Percentiles rank a stretch among this genome's conserved stretches.
Evolutionary conservation across 495 filamentous ascomycete genomes (phyloP).

Genomic region (Penicillium tannophilum): DNA sequence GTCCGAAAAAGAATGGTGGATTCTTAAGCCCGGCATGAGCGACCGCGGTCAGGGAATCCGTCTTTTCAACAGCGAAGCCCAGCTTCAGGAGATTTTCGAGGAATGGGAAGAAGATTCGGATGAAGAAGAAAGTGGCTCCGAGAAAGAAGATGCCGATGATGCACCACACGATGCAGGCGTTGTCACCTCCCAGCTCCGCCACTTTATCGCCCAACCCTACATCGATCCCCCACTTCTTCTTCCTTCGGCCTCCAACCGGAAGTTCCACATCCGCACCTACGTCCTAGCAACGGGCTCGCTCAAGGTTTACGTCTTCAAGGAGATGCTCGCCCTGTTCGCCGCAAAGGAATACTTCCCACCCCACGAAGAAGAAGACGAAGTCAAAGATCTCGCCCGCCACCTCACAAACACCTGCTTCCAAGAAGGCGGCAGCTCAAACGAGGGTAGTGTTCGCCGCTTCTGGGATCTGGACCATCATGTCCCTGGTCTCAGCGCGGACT

Average conservation of each 20-base stretch:
- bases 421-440: slow-evolving; percentile 50
- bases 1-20: slow-evolving; percentile 86
- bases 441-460: slow-evolving; percentile 68
- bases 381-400: slow-evolving; percentile 64
- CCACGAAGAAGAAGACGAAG: slow-evolving; percentile 47
- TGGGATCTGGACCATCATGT: slow-evolving; percentile 60
- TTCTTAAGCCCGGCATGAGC: slow-evolving; percentile 95
- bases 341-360: slow-evolving; percentile 61
- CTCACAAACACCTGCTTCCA: slow-evolving; percentile 97
- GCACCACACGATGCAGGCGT: slow-evolving; percentile 52
- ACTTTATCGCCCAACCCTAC: slow-evolving; percentile 96
- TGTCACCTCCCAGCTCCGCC: slow-evolving; percentile 86
- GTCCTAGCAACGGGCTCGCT: slow-evolving; percentile 78
- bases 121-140: slow-evolving; percentile 38
- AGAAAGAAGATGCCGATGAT: slow-evolving; percentile 39
- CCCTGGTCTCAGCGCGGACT: slow-evolving; percentile 38
- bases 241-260: slow-evolving; percentile 61
- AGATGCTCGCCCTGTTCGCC: slow-evolving; percentile 93
- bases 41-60: slow-evolving; percentile 92
- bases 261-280: slow-evolving; percentile 95
- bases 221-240: slow-evolving; percentile 87
- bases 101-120: slow-evolving; percentile 73
- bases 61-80: slow-evolving; percentile 79
- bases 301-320: slow-evolving; percentile 81
- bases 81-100: slow-evolving; percentile 83